Base-by-base conservation (phyloP, 148 eudicot species). In the Bassia scoparia region DNA sequence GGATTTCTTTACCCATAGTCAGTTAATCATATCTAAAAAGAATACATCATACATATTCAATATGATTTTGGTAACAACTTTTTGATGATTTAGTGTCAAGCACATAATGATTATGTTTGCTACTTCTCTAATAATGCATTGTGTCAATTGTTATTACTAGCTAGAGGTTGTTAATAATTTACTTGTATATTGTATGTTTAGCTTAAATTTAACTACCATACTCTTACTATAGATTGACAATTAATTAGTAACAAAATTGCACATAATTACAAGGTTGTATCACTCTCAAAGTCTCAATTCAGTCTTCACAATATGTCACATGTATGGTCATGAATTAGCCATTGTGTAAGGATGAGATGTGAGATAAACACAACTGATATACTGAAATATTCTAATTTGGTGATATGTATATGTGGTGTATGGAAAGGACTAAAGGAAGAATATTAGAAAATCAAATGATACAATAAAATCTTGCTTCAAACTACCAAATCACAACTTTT, bases 401-500 rank as follows among this genome's bases (percentile, higher is more conserved):
- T 41, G 17, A 13, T 60, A 17, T 60, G 13, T 23, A 21, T 66
- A 59, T 72, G 75, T 16, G 75, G 66, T 52, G 53, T 78, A 44
- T 73, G 35, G 81, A 78, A 43, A 66, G 17, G 53, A 66, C 10
- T 38, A 43, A 23, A 41, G 21, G 21, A 67, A n/a, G 64, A 54
- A 53, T 73, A 41, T 82, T 52, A 72, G 46, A 69, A n/a, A n/a
- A 61, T 74, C 48, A 71, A 67, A 60, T n/a, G 71, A 53, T 59
- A 49, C 4, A 48, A 6, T 20, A n/a, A 37, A 48, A 48, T 35
- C 16, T 60, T 75, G 70, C 67, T 69, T 21, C 35, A 70, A 61
- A 62, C 77, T 64, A 64, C 77, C 83, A 83, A 70, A 41, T 41
- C 76, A 77, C 72, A 54, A 38, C 34, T 33, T 41, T 61, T 26